phyloP scores from a whole-genome alignment of 2,329 filamentous ascomycete species.

The Sordariomycetes sp. region DNA sequence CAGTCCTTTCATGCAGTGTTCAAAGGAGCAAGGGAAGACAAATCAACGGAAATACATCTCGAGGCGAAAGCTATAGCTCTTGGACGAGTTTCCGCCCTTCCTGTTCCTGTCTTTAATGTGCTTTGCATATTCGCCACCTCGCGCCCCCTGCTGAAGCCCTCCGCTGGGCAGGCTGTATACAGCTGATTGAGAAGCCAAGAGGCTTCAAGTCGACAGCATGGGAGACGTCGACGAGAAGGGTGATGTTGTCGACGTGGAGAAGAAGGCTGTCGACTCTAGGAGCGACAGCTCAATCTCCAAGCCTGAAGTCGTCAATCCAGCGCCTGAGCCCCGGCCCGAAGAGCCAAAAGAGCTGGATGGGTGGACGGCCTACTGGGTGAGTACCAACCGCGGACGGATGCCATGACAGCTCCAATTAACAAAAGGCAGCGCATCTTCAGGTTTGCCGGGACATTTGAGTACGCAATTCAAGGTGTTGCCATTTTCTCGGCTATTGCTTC shows the following conservation, averaged over 20 bases:
- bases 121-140: no score
- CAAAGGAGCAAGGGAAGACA: no score
- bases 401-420: not conserved
- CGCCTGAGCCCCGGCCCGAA: constrained; percentile 1
- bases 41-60: no score
- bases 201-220: not conserved
- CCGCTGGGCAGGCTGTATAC: no score
- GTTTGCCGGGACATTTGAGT: constrained; percentile 11
- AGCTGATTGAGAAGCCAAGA: no score
- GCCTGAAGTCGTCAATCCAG: not conserved
- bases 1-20: no score
- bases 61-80: no score
- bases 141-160: no score
- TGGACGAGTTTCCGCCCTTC: no score
- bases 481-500: constrained; percentile 8
- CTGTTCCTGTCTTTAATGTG: no score
- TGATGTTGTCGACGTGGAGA: not conserved
- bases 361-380: constrained; percentile 3
- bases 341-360: constrained; percentile 1
- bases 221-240: not conserved
- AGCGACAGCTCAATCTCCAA: not conserved
- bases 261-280: not conserved
- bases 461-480: constrained; percentile 11
- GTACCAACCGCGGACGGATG: not conserved
- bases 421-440: constrained; percentile 11